Base-by-base conservation (phyloP, 2,329 filamentous ascomycete species). In the Raffaelea deltoideospora region DNA sequence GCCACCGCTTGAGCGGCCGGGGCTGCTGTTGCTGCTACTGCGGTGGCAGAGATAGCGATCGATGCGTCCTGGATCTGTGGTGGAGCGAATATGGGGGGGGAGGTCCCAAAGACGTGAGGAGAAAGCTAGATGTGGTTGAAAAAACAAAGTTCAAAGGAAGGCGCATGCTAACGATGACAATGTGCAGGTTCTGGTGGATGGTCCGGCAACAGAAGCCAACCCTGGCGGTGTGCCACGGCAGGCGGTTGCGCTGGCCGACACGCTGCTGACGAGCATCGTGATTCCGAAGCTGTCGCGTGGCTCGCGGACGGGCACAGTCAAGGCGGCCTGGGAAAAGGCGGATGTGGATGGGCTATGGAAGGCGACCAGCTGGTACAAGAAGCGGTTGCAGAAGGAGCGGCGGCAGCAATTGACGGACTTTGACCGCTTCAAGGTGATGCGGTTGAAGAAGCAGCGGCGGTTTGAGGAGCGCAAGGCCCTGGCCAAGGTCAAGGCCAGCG, bases 391-490 rank as follows among this genome's bases (percentile, higher is more conserved):
- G 68, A 73, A 75, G 55, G 73, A 83, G 65, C 81, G 84, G 70
- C 82, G 90, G 73, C 81, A 80, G 70, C 76, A 76, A 57, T 73
- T 98, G 51, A 92, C 79, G 67, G 90, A 98, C 76, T 98, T 98
- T 61, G 90, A 98, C 74, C 81, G 90, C 65, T 98, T 96, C 85
- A 95, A 98, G 83, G 90, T 96, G 56, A 74, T 96, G 77, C 80
- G 88, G 67, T 74, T 96, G 69, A 92, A 88, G 81, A 98, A 98
- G 79, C 87, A 95, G 80, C 84, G 87, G 64, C 83, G 87, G 63
- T 96, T 92, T 70, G 87, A 95, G 75, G 80, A 94, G 67, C 81
- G 81, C 69, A 96, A 95, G 81, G 79, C 84, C 57, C 73, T 92
- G 60, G 84, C 86, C 61, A 93, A 94, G 77, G 70, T 93, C 67